Evolutionary conservation across 441 rosid genomes (phyloP), one percentile per base, ranked within the genome.

Genomic region (Populus hybrid): DNA sequence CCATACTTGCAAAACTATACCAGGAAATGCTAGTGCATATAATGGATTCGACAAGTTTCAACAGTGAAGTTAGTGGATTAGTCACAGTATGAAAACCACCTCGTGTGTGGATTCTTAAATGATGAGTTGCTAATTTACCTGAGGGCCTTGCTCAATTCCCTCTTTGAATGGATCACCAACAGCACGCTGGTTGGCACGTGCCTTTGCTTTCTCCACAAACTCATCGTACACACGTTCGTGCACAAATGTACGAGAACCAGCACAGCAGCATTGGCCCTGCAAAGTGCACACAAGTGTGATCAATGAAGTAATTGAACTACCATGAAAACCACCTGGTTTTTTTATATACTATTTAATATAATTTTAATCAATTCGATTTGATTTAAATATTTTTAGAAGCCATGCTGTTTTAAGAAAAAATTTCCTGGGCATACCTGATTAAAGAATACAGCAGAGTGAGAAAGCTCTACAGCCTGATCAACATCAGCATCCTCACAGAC

Each of bases 181-280:
- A 29, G 73, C 53, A 28, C 98, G 98, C 26, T 82, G 88, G 72
- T 81, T 3, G 14, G 98, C 97, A 0, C 98, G 94, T 1, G 89
- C 94, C 80, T 85, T 92, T n/a, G 98, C 81, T 82, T 94, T 94
- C 87, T 89, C 94, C 38, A 90, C 79, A 70, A 94, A 94, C 83
- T 92, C 97, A 67, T 94, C 94, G 40, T 94, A 91, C 26, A 91
- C 87, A 65, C 82, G 83, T 76, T 94, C 97, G 36, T 94, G 98
- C 56, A 94, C 98, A 75, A 40, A 94, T 59, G 98, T 94, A 6
- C 97, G 94, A 69, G 98, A 94, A 38, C 98, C 98, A 23, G 98
- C 93, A 26, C 93, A 89, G 83, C 98, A 94, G 80, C 98, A 94
- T 80, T 94, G 98, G 12, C 98, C 98, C 98, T 94, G 83, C 33